Evolutionary conservation across 805 yeast genomes (phyloP).

Genomic region (Cyberlindnera euphorbiiphila): DNA sequence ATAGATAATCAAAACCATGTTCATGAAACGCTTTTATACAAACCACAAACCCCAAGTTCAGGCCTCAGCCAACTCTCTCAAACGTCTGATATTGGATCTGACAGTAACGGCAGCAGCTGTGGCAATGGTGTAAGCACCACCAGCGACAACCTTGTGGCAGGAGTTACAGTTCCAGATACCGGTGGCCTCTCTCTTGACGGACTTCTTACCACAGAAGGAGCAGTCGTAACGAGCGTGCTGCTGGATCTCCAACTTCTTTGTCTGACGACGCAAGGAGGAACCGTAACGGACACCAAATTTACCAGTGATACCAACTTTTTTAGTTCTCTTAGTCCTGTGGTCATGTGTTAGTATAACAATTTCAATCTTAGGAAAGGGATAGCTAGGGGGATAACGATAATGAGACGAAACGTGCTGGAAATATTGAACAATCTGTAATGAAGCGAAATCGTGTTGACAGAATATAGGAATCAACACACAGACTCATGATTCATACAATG

Average conservation of each 20-base stretch:
- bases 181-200: conserved; percentile 95
- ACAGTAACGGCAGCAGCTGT: conserved; percentile 99
- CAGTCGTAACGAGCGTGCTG: conserved; percentile 99
- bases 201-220: conserved; percentile 99
- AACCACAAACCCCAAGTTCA: conserved; percentile 40
- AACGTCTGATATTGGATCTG: conserved; percentile 99
- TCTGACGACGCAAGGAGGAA: conserved; percentile 99
- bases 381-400: background rate
- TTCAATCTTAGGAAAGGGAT: background rate
- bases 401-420: background rate
- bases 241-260: conserved; percentile 98
- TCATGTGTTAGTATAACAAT: conserved; percentile 37
- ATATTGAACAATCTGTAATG: no score
- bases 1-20: conserved; percentile 8
- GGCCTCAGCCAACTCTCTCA: conserved; percentile 99
- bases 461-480: no score
- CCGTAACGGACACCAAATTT: conserved; percentile 99
- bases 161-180: conserved; percentile 99
- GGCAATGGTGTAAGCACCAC: conserved; percentile 99
- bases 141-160: conserved; percentile 96
- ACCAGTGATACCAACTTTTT: conserved; percentile 99
- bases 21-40: conserved; percentile 28
- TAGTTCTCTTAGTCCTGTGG: conserved; percentile 97
- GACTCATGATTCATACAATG: no score
- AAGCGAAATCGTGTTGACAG: no score